These are phyloP conservation scores for Breynia disticha DNA, from an alignment of 441 rosid genomes.

Conservation along the genomic window DNA sequence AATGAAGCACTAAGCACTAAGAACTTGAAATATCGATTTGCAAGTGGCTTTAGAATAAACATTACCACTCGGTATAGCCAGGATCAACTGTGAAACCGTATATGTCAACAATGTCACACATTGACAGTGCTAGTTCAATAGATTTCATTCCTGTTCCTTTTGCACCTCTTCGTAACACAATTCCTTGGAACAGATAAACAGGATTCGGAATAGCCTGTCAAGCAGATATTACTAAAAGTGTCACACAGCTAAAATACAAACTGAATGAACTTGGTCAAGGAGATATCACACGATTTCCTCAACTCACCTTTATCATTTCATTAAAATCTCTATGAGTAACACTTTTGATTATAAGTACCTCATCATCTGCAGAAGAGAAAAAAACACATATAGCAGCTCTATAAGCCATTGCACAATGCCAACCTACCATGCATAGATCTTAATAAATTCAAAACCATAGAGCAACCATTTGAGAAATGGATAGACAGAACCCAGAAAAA, in stretches of 20 bases:
- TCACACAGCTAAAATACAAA: conserved; percentile 15
- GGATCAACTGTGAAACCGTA: conserved; percentile 99
- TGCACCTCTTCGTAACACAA: conserved; percentile 93
- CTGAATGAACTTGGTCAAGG: conserved; percentile 3
- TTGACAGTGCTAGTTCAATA: conserved; percentile 87
- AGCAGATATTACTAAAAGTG: conserved; percentile 8
- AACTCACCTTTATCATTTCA: conserved; percentile 84
- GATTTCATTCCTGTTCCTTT: conserved; percentile 99
- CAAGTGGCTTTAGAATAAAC: too few species aligned
- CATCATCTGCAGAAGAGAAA: conserved; percentile 51
- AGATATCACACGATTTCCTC: too few species aligned
- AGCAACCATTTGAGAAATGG: too few species aligned
- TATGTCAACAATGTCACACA: conserved; percentile 92
- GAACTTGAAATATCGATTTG: background rate
- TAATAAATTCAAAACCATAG: too few species aligned
- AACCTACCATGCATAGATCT: too few species aligned
- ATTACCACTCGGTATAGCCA: conserved; percentile 92
- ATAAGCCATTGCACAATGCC: too few species aligned
- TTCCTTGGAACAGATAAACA: conserved; percentile 98
- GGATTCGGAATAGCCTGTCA: conserved; percentile 86
- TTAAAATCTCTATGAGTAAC: conserved; percentile 85
- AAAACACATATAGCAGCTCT: conserved; percentile 1
- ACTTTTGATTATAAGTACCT: conserved; percentile 92
- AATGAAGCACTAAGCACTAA: background rate
- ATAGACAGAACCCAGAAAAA: too few species aligned